Evolutionary conservation across 495 filamentous ascomycete genomes (phyloP).

Genomic region (Aspergillus ellipticus): DNA sequence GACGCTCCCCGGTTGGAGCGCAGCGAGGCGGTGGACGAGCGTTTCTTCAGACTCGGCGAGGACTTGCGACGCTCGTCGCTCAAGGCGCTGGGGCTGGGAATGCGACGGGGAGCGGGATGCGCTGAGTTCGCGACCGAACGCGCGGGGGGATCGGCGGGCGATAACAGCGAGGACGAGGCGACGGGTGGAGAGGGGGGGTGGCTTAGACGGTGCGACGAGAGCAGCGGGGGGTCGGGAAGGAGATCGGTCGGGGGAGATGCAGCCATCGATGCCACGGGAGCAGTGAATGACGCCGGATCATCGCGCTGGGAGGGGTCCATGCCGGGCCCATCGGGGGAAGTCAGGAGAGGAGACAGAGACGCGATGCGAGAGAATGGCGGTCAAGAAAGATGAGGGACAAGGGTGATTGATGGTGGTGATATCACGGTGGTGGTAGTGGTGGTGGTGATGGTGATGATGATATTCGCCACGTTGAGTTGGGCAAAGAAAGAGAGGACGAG

Average conservation of each 20-base stretch:
- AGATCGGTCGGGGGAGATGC: constrained; percentile 8
- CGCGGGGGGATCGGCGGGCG: constrained; percentile 28
- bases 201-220: constrained; percentile 34
- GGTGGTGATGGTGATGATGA: too few relatives aligned
- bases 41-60: constrained; percentile 43
- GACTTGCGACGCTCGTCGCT: constrained; percentile 43
- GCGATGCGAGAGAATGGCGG: too few relatives aligned
- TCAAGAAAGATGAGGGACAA: background rate
- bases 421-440: too few relatives aligned
- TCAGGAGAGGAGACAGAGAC: background rate
- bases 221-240: constrained; percentile 13
- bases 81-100: constrained; percentile 50
- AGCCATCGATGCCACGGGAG: constrained; percentile 16
- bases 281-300: constrained; percentile 25
- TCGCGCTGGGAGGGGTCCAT: constrained; percentile 36
- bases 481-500: constrained; percentile 3
- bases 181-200: constrained; percentile 46
- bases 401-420: too few relatives aligned
- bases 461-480: too few relatives aligned
- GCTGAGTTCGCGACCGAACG: constrained; percentile 17
- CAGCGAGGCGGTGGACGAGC: constrained; percentile 42
- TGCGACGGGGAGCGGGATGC: constrained; percentile 41
- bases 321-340: constrained; percentile 20
- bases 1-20: constrained; percentile 30
- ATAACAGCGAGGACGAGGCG: constrained; percentile 33